phyloP scores from a whole-genome alignment of 2,329 filamentous ascomycete species.

The Colletotrichum agaves region DNA sequence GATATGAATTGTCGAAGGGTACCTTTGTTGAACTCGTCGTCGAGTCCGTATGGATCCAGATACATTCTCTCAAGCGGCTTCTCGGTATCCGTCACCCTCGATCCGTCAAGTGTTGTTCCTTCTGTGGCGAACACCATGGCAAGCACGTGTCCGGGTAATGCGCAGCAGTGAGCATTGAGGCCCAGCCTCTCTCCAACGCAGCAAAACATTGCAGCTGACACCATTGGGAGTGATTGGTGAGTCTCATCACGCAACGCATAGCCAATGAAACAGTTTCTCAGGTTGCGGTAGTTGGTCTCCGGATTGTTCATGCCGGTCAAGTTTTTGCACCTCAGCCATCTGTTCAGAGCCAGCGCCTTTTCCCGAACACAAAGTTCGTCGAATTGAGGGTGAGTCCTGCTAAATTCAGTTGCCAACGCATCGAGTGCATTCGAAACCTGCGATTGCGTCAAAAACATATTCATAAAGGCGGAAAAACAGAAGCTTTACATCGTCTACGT shows the following conservation, averaged over 20 bases:
- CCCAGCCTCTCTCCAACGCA: conserved; percentile 79
- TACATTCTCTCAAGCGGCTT: conserved; percentile 70
- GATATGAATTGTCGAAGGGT: conserved; percentile 70
- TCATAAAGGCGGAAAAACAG: conserved; percentile 7
- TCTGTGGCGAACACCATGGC: conserved; percentile 75
- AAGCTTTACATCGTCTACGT: conserved; percentile 73
- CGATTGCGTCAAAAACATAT: conserved; percentile 32
- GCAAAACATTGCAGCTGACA: conserved; percentile 89
- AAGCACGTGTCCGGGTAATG: conserved; percentile 87
- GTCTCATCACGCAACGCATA: conserved; percentile 77
- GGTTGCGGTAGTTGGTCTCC: conserved; percentile 75
- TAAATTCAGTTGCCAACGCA: conserved; percentile 67
- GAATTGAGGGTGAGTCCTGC: conserved; percentile 62
- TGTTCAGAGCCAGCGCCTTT: conserved; percentile 74
- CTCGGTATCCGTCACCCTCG: conserved; percentile 43
- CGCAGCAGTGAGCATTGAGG: conserved; percentile 80
- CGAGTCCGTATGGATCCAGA: conserved; percentile 81
- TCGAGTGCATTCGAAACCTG: conserved; percentile 75
- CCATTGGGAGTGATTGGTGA: conserved; percentile 85
- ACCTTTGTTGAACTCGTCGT: conserved; percentile 71
- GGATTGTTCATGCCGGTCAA: conserved; percentile 77
- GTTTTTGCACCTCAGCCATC: conserved; percentile 74
- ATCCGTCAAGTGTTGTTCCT: conserved; percentile 70
- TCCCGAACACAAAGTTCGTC: conserved; percentile 68
- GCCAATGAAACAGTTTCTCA: conserved; percentile 90